Percentiles rank a stretch among this genome's conserved stretches.
phyloP scores from a whole-genome alignment of 306 rosid species.

The barrel medic (Medicago truncatula) region DNA sequence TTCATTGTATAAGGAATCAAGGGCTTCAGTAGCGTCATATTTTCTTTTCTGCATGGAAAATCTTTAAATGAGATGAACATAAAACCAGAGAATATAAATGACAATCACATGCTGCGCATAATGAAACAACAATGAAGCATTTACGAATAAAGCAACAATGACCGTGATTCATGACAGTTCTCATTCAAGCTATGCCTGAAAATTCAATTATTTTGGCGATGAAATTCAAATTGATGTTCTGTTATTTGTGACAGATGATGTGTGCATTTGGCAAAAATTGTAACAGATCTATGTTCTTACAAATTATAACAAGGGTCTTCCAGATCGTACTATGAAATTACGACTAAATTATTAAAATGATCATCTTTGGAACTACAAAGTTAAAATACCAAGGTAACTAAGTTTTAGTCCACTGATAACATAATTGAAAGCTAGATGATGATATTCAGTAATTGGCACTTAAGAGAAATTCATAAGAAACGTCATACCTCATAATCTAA shows the following conservation, averaged over 20 bases:
- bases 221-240: slow-evolving; percentile 4
- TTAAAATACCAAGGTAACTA: slow-evolving; percentile 1
- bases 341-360: not conserved
- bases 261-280: not conserved
- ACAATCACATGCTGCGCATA: not conserved
- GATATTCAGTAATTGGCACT: not conserved
- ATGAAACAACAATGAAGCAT: slow-evolving; percentile 4
- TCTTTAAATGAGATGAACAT: slow-evolving; percentile 9
- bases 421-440: not conserved
- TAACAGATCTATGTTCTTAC: slow-evolving; percentile 2
- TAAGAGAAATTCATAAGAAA: not conserved
- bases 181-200: slow-evolving; percentile 2
- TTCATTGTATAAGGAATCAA: slow-evolving; percentile 81
- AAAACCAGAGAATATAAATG: slow-evolving; percentile 24
- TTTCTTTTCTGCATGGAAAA: slow-evolving; percentile 63
- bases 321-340: not conserved
- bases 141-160: slow-evolving; percentile 18
- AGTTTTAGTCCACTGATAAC: slow-evolving; percentile 5
- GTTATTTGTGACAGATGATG: not conserved
- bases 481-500: slow-evolving; percentile 69
- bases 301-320: not conserved
- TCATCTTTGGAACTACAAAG: not conserved
- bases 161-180: not conserved
- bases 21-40: slow-evolving; percentile 61
- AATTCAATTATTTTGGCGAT: slow-evolving; percentile 21